These are phyloP conservation scores for Suhomyces choctaworum DNA, from an alignment of 1,139 yeast species.

Conservation along the genomic window DNA sequence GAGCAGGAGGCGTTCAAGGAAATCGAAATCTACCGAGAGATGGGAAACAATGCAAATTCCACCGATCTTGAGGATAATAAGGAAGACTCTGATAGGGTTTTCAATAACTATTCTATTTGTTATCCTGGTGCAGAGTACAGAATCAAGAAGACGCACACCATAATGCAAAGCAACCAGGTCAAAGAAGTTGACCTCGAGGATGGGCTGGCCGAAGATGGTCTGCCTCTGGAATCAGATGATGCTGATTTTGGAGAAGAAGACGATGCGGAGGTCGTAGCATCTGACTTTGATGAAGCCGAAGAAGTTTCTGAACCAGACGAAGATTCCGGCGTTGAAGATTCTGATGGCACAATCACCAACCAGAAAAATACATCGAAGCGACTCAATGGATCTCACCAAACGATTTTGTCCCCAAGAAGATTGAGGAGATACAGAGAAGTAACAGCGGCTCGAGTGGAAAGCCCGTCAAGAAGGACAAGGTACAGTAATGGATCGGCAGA, in stretches of 20 bases:
- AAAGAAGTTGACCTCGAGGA: slow-evolving; percentile 12
- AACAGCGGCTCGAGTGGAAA: too few species aligned
- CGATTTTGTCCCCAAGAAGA: too few species aligned
- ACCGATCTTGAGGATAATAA: not conserved
- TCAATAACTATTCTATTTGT: slow-evolving; percentile 30
- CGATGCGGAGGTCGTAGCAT: slow-evolving; percentile 7
- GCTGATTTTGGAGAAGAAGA: slow-evolving; percentile 16
- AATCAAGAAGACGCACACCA: slow-evolving; percentile 15
- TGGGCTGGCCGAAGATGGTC: slow-evolving; percentile 15
- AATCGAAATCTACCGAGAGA: slow-evolving; percentile 35
- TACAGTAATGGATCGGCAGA: too few species aligned
- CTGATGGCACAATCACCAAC: too few species aligned
- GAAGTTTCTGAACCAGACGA: slow-evolving; percentile 6
- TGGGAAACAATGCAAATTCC: slow-evolving; percentile 13
- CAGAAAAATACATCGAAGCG: too few species aligned
- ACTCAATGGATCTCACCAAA: too few species aligned
- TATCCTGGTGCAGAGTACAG: slow-evolving; percentile 29
- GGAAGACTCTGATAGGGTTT: not conserved
- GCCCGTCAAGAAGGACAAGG: too few species aligned
- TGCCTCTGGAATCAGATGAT: slow-evolving; percentile 15
- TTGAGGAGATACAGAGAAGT: too few species aligned
- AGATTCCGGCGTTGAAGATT: slow-evolving; percentile 17
- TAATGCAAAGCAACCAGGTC: slow-evolving; percentile 15
- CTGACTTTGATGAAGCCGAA: slow-evolving; percentile 9
- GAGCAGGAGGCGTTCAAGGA: slow-evolving; percentile 53